These are phyloP conservation scores for Lipomyces oligophaga DNA, from an alignment of 805 yeast species.

Conservation along the genomic window DNA sequence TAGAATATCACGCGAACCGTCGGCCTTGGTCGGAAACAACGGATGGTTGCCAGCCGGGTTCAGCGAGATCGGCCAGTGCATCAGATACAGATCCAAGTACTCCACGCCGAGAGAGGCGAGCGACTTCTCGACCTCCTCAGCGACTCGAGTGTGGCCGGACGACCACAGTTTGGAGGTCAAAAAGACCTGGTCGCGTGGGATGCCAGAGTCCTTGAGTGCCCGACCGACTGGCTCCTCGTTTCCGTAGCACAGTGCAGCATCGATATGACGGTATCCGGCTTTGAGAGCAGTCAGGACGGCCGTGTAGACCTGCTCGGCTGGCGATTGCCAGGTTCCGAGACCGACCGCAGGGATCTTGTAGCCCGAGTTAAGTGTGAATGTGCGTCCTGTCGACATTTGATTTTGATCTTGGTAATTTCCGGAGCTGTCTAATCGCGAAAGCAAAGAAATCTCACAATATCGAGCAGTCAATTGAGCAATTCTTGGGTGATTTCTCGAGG, in stretches of 20 bases:
- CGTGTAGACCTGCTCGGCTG: conserved; percentile 49
- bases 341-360: conserved; percentile 61
- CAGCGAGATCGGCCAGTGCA: conserved; percentile 80
- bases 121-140: conserved; percentile 53
- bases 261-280: conserved; percentile 72
- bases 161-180: conserved; percentile 45
- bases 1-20: conserved; percentile 40
- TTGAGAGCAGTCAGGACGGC: conserved; percentile 52
- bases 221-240: conserved; percentile 64
- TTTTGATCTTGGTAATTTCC: no score
- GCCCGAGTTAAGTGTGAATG: conserved; percentile 54
- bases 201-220: conserved; percentile 41
- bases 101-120: conserved; percentile 61
- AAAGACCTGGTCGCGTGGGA: conserved; percentile 47
- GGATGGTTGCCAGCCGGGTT: conserved; percentile 41
- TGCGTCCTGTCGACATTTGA: conserved; percentile 29
- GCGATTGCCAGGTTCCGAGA: conserved; percentile 70
- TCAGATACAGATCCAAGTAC: conserved; percentile 71
- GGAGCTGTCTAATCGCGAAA: no score
- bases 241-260: conserved; percentile 62
- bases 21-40: conserved; percentile 41
- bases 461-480: no score
- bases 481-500: no score
- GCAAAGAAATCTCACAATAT: no score
- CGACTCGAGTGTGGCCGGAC: conserved; percentile 42